Evolutionary conservation across 139 green algal genomes (phyloP).

Genomic region (Klebsormidium nitens): DNA sequence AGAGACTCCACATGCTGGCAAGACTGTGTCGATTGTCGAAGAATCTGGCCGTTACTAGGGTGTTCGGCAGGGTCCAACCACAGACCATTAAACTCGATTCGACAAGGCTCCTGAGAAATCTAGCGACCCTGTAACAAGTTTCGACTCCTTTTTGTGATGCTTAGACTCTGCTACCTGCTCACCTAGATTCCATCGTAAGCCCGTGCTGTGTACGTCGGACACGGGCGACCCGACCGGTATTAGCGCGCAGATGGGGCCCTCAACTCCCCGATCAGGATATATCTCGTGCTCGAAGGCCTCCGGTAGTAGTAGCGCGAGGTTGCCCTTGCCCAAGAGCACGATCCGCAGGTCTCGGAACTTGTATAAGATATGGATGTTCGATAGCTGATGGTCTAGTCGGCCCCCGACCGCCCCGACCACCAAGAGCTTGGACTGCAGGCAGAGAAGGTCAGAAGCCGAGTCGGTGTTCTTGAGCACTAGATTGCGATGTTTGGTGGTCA

Average conservation of each 20-base stretch:
- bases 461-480: too few species aligned
- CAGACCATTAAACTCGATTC: too few species aligned
- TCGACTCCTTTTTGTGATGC: too few species aligned
- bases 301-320: slow-evolving; percentile 68
- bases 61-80: too few species aligned
- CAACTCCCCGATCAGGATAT: slow-evolving; percentile 39
- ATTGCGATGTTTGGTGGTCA: too few species aligned
- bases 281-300: slow-evolving; percentile 47
- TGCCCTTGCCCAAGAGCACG: slow-evolving; percentile 74
- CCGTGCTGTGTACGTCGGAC: slow-evolving; percentile 51
- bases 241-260: slow-evolving; percentile 81
- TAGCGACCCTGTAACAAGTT: too few species aligned
- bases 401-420: slow-evolving; percentile 77
- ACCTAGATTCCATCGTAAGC: slow-evolving; percentile 80
- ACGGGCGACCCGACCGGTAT: slow-evolving; percentile 59
- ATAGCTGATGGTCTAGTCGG: slow-evolving; percentile 84
- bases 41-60: too few species aligned
- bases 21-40: too few species aligned
- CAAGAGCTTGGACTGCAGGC: slow-evolving; percentile 16
- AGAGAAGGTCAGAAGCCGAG: slow-evolving; percentile 8
- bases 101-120: too few species aligned
- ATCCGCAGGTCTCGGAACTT: slow-evolving; percentile 60
- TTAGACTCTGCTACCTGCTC: too few species aligned
- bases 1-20: too few species aligned
- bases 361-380: slow-evolving; percentile 76